Base-by-base conservation (phyloP, 2,329 filamentous ascomycete species). In the Elsinoe fawcettii region DNA sequence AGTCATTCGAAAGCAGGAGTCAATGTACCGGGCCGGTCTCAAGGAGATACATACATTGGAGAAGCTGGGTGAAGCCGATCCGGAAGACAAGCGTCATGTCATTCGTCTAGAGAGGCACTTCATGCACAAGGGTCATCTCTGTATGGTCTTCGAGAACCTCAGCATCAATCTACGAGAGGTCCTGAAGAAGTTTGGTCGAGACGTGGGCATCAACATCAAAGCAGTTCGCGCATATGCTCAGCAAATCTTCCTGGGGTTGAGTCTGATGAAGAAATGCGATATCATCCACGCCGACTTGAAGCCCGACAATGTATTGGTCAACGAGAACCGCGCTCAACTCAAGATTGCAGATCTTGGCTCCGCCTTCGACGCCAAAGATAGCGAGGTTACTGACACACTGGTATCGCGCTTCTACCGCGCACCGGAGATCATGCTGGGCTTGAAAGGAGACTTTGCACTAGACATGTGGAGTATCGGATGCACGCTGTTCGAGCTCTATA, bases 401-500 rank as follows among this genome's bases (percentile, higher is more conserved):
- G 90, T 97, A 67, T 96, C 90, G 75, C 86, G 95, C 57, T 99
- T 97, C 74, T 99, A 99, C 71, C 87, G 93, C 60, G 93, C 93
- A 2, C 93, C 95, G 1, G 93, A 99, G 74, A 90, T 99, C 68
- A 96, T 99, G 60, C 80, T 99, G 2, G 93, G 93, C n/a, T 91
- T 96, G 76, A 87, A 88, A 8, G 96, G 95, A 70, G 90, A 96
- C 69, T 95, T 92, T 69, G 86, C 87, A 6, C 89, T 97, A 63
- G 93, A 99, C 71, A 88, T 96, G 78, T 99, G 93, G 93, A 95
- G 92, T 6, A 90, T 97, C 63, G 95, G 93, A 36, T 99, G 93
- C 73, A 99, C 93, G 0, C 78, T 97, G 27, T 99, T 95, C 71
- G 93, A 99, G 73, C 78, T 99, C 39, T 97, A 95, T 75, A 97